Evolutionary conservation across 2,329 filamentous ascomycete species (phyloP).

Genomic region (Aspergillus chevalieri): DNA sequence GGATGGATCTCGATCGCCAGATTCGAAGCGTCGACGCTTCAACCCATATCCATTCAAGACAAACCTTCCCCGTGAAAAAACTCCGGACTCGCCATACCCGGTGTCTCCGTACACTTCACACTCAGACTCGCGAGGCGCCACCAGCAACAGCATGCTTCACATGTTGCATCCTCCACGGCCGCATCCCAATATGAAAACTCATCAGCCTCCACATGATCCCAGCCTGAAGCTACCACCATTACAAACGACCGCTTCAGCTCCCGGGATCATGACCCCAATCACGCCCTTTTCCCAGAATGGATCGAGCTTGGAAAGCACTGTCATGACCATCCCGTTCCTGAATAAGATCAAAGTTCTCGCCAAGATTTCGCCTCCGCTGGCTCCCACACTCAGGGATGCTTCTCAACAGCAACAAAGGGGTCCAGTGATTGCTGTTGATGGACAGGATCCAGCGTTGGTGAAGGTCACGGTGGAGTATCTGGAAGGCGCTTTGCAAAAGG

Average conservation of each 20-base stretch:
- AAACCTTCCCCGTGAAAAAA: slow-evolving; percentile 34
- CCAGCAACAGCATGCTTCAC: slow-evolving; percentile 29
- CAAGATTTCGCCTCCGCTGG: slow-evolving; percentile 66
- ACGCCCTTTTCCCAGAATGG: slow-evolving; percentile 32
- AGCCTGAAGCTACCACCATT: slow-evolving; percentile 51
- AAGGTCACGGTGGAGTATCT: slow-evolving; percentile 61
- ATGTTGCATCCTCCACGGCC: slow-evolving; percentile 54
- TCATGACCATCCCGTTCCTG: slow-evolving; percentile 67
- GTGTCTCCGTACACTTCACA: slow-evolving; percentile 41
- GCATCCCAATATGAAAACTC: slow-evolving; percentile 16
- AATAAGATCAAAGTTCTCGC: slow-evolving; percentile 72
- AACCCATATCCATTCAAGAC: slow-evolving; percentile 41
- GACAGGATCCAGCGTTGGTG: slow-evolving; percentile 59
- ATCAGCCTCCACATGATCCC: slow-evolving; percentile 37
- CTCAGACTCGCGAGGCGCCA: slow-evolving; percentile 24
- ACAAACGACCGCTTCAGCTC: slow-evolving; percentile 33
- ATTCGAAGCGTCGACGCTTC: slow-evolving; percentile 59
- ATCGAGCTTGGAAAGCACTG: slow-evolving; percentile 57
- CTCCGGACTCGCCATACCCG: slow-evolving; percentile 37
- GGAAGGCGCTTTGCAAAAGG: slow-evolving; percentile 46
- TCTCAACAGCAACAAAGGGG: slow-evolving; percentile 53
- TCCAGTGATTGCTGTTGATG: slow-evolving; percentile 76
- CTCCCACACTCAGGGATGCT: slow-evolving; percentile 24
- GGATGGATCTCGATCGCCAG: slow-evolving; percentile 43
- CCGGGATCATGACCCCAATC: slow-evolving; percentile 16